Percentiles rank a stretch among this genome's conserved stretches.
Evolutionary conservation across 1,139 yeast species (phyloP).

Genomic region (Candida neerlandica): DNA sequence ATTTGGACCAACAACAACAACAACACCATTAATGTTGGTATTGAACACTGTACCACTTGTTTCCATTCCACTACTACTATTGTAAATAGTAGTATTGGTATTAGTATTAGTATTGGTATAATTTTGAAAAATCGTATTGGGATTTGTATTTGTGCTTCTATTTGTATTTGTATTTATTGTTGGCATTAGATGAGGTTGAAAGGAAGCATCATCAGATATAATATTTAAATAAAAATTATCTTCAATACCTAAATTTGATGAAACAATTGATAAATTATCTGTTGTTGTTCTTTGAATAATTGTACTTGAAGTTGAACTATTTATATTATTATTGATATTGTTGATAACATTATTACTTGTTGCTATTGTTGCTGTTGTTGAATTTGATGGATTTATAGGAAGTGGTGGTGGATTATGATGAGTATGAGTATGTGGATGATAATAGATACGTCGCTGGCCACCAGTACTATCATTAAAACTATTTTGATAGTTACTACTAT

Average conservation of each 20-base stretch:
- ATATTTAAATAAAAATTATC: slow-evolving; percentile 7
- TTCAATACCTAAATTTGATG: slow-evolving; percentile 1
- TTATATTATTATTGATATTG: background rate
- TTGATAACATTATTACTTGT: too few relatives aligned
- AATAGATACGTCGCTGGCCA: background rate
- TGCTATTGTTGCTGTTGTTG: background rate
- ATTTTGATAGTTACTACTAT: background rate
- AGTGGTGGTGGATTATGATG: background rate
- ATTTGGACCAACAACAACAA: too few relatives aligned
- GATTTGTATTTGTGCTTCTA: background rate
- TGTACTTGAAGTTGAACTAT: slow-evolving; percentile 1
- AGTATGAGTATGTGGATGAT: background rate
- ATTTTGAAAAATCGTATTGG: background rate
- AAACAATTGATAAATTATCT: slow-evolving; percentile 7
- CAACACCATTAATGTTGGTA: background rate
- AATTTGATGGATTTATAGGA: background rate
- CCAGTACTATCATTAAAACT: background rate
- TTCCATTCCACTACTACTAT: background rate
- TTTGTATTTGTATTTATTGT: background rate
- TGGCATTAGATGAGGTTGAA: slow-evolving; percentile 5
- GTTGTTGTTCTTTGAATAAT: background rate
- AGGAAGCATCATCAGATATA: slow-evolving; percentile 12
- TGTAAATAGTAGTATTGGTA: background rate
- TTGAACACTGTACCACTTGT: slow-evolving; percentile 1
- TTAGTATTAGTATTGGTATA: background rate